phyloP scores from a whole-genome alignment of 495 filamentous ascomycete species.

The Annulohypoxylon nitens region DNA sequence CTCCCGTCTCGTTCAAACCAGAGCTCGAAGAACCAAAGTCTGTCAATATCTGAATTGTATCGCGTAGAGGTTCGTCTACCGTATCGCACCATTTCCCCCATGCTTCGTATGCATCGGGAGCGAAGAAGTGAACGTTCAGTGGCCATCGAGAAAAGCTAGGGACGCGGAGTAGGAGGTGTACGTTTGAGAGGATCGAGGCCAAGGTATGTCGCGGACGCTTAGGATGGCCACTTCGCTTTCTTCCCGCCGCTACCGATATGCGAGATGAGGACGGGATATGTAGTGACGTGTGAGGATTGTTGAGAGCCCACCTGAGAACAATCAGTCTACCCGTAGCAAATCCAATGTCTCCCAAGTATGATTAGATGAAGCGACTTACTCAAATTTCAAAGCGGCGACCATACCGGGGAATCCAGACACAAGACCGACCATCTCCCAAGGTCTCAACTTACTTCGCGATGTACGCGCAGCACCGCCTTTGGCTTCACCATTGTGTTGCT shows the following conservation, averaged over 20 bases:
- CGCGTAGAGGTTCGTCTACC: slow-evolving; percentile 61
- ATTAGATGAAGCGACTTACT: slow-evolving; percentile 69
- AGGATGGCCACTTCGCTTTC: slow-evolving; percentile 59
- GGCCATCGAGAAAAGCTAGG: slow-evolving; percentile 84
- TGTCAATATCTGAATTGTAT: slow-evolving; percentile 66
- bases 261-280: slow-evolving; percentile 75
- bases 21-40: slow-evolving; percentile 59
- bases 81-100: slow-evolving; percentile 75
- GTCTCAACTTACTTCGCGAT: slow-evolving; percentile 71
- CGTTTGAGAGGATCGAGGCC: slow-evolving; percentile 73
- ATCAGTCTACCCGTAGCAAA: slow-evolving; percentile 17
- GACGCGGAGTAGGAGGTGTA: slow-evolving; percentile 83
- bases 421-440: slow-evolving; percentile 93
- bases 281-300: slow-evolving; percentile 79
- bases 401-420: slow-evolving; percentile 90
- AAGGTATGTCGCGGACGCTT: slow-evolving; percentile 69
- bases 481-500: slow-evolving; percentile 87
- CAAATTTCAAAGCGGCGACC: slow-evolving; percentile 92
- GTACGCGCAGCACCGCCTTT: slow-evolving; percentile 87
- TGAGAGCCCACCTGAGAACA: slow-evolving; percentile 87
- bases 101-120: slow-evolving; percentile 70
- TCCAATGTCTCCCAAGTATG: not conserved
- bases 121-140: slow-evolving; percentile 85
- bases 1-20: not conserved
- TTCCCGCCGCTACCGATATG: slow-evolving; percentile 56